A percentile compares a stretch with the other conserved stretches of the same genome.
phyloP scores from a whole-genome alignment of 2,329 filamentous ascomycete genomes.

The Podosphaera xanthii region DNA sequence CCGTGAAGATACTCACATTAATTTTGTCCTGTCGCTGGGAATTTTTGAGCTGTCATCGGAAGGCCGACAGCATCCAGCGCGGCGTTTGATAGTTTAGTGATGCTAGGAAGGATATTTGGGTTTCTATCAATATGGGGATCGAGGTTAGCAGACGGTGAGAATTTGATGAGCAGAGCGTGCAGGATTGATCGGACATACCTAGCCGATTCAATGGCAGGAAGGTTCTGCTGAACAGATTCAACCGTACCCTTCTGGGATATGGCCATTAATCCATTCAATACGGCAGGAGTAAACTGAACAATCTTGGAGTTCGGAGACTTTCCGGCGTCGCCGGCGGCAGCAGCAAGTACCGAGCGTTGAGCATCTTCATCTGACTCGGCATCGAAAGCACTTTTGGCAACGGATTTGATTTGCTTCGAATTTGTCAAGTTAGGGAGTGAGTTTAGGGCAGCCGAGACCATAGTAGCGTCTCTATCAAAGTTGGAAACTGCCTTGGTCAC shows the following conservation, averaged over 20 bases:
- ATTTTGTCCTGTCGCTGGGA: conserved; percentile 5
- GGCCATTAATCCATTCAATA: conserved; percentile 7
- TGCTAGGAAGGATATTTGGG: conserved; percentile 12
- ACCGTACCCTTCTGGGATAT: conserved; percentile 8
- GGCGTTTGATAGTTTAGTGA: conserved; percentile 11
- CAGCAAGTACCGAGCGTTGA: conserved; percentile 7
- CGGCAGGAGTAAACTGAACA: conserved; percentile 10
- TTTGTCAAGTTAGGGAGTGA: conserved; percentile 5
- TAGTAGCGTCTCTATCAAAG: conserved; percentile 12
- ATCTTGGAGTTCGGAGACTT: conserved; percentile 9
- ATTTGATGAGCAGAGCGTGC: no score
- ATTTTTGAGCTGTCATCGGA: conserved; percentile 5
- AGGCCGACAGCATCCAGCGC: conserved; percentile 7
- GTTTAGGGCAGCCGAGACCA: conserved; percentile 10
- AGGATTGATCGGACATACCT: conserved; percentile 4
- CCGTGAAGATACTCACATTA: no score
- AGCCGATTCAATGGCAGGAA: conserved; percentile 5
- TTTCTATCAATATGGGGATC: conserved; percentile 5
- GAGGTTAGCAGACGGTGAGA: no score
- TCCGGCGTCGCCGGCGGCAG: conserved; percentile 9
- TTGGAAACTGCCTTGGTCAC: conserved; percentile 7
- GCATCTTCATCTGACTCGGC: conserved; percentile 12
- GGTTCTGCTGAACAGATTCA: conserved; percentile 2
- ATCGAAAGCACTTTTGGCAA: conserved; percentile 8
- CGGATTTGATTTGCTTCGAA: conserved; percentile 4